A percentile compares a stretch with the other conserved stretches of the same genome.
These are phyloP conservation scores for Boletus reticulatus DNA, from an alignment of 768 basidiomycete genomes.

Conservation along the genomic window DNA sequence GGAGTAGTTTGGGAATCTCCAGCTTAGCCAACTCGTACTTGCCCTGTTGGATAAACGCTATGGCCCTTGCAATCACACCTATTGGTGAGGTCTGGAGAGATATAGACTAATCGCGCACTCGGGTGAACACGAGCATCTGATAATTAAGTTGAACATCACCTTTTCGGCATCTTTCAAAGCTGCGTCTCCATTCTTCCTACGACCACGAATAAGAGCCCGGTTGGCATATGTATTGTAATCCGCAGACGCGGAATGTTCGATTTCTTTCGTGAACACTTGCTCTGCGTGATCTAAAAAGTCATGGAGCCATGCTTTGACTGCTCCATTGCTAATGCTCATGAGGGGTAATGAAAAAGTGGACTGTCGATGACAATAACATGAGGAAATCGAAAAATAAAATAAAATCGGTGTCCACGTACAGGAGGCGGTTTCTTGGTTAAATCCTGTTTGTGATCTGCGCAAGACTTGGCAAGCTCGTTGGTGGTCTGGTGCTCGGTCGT, in stretches of 20 bases:
- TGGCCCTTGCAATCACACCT: constrained; percentile 12
- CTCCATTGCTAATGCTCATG: constrained; percentile 15
- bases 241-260: neutral
- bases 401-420: neutral
- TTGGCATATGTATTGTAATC: constrained; percentile 12
- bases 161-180: constrained; percentile 13
- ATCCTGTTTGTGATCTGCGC: constrained; percentile 4
- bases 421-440: neutral
- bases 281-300: constrained; percentile 7
- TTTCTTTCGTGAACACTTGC: constrained; percentile 9
- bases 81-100: constrained; percentile 9
- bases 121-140: neutral
- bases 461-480: neutral
- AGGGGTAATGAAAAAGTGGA: constrained; percentile 10
- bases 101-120: constrained; percentile 6
- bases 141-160: neutral
- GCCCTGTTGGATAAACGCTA: constrained; percentile 5
- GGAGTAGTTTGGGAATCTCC: constrained; percentile 1
- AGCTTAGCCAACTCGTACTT: neutral
- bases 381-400: neutral
- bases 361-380: neutral
- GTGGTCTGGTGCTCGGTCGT: neutral
- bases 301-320: constrained; percentile 20
- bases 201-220: constrained; percentile 13
- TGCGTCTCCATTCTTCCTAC: neutral